Evolutionary conservation across 305 asterid genomes (phyloP), one percentile per base, ranked within the genome.

Genomic region (Fraxinus latifolia): DNA sequence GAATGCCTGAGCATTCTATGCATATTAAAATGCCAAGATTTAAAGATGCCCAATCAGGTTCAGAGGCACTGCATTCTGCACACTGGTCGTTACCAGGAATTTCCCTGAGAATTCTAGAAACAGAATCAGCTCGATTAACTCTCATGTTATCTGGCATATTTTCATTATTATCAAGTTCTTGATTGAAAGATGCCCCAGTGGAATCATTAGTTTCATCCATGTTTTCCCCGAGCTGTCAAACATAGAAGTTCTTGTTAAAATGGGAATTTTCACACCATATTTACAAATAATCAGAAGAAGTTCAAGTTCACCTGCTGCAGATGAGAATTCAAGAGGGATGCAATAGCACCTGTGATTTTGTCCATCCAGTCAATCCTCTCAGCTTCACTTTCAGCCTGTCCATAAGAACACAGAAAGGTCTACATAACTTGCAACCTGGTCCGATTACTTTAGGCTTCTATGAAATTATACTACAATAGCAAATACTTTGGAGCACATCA

Each of bases 1-100:
- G 99, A 91, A 91, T 89, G 77, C 99, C 99, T 33, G 99, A 96
- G 93, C 99, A 96, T 85, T 96, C 99, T 77, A 96, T 96, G 90
- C 99, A 96, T 86, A 94, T 91, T 84, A 96, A 87, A 83, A 96
- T 89, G 67, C 97, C 98, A 86, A 96, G 97, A 89, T 96, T 96
- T 33, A 96, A 91, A 85, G 99, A 96, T 76, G 99, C 99, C 99
- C 99, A 96, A 83, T 96, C 96, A 84, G 99, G 98, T 27, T 86
- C 93, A 84, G 92, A 85, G 79, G 97, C 94, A 80, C 93, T 79
- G 86, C 99, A 96, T 79, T 96, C 99, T 75, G 97, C 97, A 65
- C 99, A 96, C 23, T 84, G 92, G 86, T 92, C 93, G 85, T 96
- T 96, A 76, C 99, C 99, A 37, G 92, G 89, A 77, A 94, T 87